phyloP scores from a whole-genome alignment of 2,329 filamentous ascomycete species.

The Cephalotrichum gorgonifer region DNA sequence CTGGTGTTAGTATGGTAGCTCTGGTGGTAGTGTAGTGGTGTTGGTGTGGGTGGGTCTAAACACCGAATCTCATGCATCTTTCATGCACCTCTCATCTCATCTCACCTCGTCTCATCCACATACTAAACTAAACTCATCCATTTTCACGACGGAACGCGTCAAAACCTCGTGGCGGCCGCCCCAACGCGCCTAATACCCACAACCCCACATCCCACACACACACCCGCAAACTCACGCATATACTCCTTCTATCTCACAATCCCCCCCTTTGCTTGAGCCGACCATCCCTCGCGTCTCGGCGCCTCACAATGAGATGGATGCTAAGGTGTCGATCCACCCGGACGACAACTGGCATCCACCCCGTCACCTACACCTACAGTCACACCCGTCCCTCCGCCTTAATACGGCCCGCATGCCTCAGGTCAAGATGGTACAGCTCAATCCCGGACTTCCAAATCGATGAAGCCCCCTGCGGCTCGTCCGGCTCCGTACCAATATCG shows the following conservation, averaged over 20 bases:
- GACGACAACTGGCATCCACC: no score
- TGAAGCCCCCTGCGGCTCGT: conserved; percentile 34
- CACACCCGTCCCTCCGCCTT: not conserved
- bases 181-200: not conserved
- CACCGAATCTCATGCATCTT: conserved; percentile 1
- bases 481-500: conserved; percentile 40
- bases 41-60: no score
- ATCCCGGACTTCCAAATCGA: conserved; percentile 14
- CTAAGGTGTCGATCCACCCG: not conserved
- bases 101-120: not conserved
- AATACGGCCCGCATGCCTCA: not conserved
- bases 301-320: conserved; percentile 1
- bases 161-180: not conserved
- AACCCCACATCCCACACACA: not conserved
- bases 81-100: no score
- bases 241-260: not conserved
- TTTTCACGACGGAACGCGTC: no score
- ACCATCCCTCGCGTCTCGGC: not conserved
- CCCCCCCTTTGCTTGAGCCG: no score
- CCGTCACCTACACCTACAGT: no score
- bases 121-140: not conserved
- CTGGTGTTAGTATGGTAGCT: not conserved
- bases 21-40: no score
- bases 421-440: not conserved
- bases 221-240: not conserved